Evolutionary conservation across 768 basidiomycete species (phyloP).

Genomic region (Pleurotus ostreatus): DNA sequence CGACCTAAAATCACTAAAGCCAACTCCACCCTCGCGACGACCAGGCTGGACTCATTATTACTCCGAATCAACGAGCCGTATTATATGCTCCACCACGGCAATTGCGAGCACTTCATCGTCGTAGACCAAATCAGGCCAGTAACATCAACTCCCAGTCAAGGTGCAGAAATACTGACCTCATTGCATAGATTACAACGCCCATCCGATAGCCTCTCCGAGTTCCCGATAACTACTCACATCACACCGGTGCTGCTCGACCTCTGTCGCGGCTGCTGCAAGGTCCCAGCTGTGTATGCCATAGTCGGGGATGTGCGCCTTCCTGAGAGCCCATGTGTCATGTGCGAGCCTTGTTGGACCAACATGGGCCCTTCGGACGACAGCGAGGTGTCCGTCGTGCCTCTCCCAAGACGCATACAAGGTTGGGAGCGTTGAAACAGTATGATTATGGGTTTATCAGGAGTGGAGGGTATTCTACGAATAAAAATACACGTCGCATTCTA

Average conservation of each 20-base stretch:
- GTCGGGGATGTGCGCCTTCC: conserved; percentile 70
- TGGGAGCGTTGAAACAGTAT: conserved; percentile 16
- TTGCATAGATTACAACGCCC: conserved; percentile 50
- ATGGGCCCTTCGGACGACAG: conserved; percentile 54
- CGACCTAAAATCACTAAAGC: conserved; percentile 30
- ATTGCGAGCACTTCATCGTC: conserved; percentile 77
- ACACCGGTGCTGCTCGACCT: conserved; percentile 57
- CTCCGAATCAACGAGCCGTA: conserved; percentile 74
- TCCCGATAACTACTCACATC: conserved; percentile 65
- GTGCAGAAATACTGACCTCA: background rate
- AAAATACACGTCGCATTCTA: conserved; percentile 1
- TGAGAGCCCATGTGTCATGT: conserved; percentile 75
- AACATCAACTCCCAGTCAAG: too few relatives aligned
- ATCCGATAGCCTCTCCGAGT: conserved; percentile 51
- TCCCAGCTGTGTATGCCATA: conserved; percentile 66
- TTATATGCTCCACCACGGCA: conserved; percentile 77
- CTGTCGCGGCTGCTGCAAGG: conserved; percentile 67
- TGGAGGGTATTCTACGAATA: background rate
- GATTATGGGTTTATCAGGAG: too few relatives aligned
- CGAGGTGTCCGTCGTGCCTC: conserved; percentile 45
- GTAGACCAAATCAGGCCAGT: conserved; percentile 68
- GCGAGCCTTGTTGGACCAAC: conserved; percentile 66
- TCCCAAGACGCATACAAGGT: conserved; percentile 42
- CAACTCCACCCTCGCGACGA: conserved; percentile 40
- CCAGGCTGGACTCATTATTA: conserved; percentile 47